phyloP scores from a whole-genome alignment of 352 stramenopile genomes.

The Phytophthora hybrid region DNA sequence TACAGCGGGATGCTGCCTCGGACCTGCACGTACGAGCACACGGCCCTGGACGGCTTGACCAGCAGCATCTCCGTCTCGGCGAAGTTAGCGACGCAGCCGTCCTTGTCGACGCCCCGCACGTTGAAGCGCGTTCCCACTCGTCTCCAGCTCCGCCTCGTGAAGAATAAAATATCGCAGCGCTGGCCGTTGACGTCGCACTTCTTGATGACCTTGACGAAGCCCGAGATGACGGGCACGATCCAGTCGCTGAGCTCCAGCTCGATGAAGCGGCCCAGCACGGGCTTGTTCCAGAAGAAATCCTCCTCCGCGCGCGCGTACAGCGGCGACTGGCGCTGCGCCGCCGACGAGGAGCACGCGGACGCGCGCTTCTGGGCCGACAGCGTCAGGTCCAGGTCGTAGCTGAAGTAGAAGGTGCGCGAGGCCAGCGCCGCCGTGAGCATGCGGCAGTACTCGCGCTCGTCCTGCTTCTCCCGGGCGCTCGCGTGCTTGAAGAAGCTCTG shows the following conservation, averaged over 20 bases:
- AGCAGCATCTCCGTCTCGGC: constrained; percentile 94
- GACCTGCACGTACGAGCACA: constrained; percentile 84
- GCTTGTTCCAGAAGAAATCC: constrained; percentile 95
- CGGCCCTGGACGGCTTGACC: constrained; percentile 53
- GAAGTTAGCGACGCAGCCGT: constrained; percentile 95
- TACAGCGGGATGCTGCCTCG: constrained; percentile 95
- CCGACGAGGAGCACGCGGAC: constrained; percentile 26
- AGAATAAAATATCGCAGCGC: constrained; percentile 79
- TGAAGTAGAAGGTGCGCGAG: constrained; percentile 77
- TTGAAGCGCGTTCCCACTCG: constrained; percentile 93
- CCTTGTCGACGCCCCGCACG: constrained; percentile 89
- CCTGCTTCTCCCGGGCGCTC: constrained; percentile 51
- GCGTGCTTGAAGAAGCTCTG: constrained; percentile 65
- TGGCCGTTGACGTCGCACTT: constrained; percentile 57
- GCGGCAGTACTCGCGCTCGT: constrained; percentile 65
- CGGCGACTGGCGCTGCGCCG: constrained; percentile 33
- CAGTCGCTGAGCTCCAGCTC: constrained; percentile 72
- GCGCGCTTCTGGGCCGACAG: constrained; percentile 75
- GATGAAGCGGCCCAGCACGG: constrained; percentile 58
- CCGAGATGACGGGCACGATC: constrained; percentile 83
- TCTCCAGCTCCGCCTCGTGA: constrained; percentile 78
- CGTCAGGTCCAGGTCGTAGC: constrained; percentile 80
- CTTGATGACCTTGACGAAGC: constrained; percentile 69
- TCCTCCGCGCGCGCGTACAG: constrained; percentile 75
- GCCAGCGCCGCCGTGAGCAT: constrained; percentile 68